phyloP scores from a whole-genome alignment of 352 stramenopile species.

The Peronospora tabacina region DNA sequence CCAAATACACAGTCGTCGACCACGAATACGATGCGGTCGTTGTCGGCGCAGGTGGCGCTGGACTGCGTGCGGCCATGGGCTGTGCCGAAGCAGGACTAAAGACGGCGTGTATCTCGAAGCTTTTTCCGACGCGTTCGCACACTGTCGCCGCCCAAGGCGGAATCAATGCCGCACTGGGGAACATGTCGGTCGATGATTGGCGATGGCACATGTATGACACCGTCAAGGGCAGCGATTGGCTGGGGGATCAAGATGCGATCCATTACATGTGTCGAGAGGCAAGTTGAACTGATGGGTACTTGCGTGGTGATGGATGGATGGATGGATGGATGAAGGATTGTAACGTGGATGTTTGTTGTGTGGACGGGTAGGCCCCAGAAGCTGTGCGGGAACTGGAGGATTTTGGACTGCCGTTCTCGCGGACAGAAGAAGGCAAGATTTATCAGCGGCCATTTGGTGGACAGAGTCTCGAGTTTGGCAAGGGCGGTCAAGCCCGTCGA shows the following conservation, averaged over 20 bases:
- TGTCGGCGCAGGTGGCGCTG: slow-evolving; percentile 91
- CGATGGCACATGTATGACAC: slow-evolving; percentile 97
- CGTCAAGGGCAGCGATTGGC: slow-evolving; percentile 95
- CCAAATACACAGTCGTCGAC: slow-evolving; percentile 84
- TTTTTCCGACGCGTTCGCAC: slow-evolving; percentile 95
- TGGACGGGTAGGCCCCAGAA: slow-evolving; percentile 23
- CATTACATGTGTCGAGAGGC: slow-evolving; percentile 97
- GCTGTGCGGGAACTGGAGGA: slow-evolving; percentile 92
- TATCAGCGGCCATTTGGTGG: slow-evolving; percentile 95
- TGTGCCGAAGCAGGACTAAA: slow-evolving; percentile 91
- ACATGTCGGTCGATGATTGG: slow-evolving; percentile 97
- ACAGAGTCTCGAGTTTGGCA: slow-evolving; percentile 93
- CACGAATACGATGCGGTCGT: slow-evolving; percentile 96
- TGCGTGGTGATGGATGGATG: too few species aligned
- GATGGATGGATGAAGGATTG: too few species aligned
- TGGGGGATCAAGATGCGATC: slow-evolving; percentile 97
- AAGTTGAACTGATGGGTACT: too few species aligned
- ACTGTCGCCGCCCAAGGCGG: slow-evolving; percentile 95
- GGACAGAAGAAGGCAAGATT: slow-evolving; percentile 95
- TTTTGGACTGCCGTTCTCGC: slow-evolving; percentile 94
- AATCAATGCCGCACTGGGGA: slow-evolving; percentile 96
- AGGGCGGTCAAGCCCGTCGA: slow-evolving; percentile 92
- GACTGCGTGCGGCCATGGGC: slow-evolving; percentile 91
- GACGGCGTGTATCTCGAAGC: slow-evolving; percentile 96
- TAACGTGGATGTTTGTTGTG: neutral